Evolutionary conservation across 805 yeast genomes (phyloP).

Genomic region (Ogataea degrootiae): DNA sequence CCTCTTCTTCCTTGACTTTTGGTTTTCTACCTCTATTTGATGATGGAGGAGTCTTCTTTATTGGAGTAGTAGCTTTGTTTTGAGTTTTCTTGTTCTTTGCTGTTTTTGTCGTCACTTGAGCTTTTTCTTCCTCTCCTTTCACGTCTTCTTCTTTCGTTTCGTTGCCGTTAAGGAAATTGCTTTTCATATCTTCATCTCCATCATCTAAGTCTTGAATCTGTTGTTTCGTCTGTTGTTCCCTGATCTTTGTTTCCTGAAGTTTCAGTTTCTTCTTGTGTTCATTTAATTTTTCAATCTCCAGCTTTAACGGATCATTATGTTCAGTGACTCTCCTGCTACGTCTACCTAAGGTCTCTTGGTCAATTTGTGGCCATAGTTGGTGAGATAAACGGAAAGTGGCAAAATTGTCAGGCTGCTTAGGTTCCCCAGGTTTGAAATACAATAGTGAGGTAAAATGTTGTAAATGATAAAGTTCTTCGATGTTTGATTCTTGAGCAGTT

Average conservation of each 20-base stretch:
- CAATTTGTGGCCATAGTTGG: constrained; percentile 36
- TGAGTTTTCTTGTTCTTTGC: too few species aligned
- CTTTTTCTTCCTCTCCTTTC: not conserved
- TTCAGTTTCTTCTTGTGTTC: not conserved
- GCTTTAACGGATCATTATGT: constrained; percentile 20
- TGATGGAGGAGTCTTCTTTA: too few species aligned
- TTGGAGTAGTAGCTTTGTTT: too few species aligned
- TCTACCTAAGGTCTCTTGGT: constrained; percentile 19
- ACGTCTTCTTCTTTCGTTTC: not conserved
- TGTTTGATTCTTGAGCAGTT: constrained; percentile 41
- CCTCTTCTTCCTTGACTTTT: not conserved
- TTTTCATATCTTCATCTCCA: not conserved
- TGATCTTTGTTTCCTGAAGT: constrained; percentile 1
- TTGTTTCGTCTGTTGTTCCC: not conserved
- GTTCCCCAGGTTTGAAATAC: constrained; percentile 52
- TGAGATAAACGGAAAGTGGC: constrained; percentile 28
- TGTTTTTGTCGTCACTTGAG: too few species aligned
- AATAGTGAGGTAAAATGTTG: constrained; percentile 55
- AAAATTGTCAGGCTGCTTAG: constrained; percentile 32
- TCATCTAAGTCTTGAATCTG: not conserved
- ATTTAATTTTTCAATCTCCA: constrained; percentile 17
- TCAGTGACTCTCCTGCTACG: constrained; percentile 22
- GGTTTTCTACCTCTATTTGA: too few species aligned
- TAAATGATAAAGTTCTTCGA: constrained; percentile 62
- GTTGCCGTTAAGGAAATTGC: not conserved